These are phyloP conservation scores for Fusarium sororula DNA, from an alignment of 2,329 filamentous ascomycete genomes.

Conservation along the genomic window DNA sequence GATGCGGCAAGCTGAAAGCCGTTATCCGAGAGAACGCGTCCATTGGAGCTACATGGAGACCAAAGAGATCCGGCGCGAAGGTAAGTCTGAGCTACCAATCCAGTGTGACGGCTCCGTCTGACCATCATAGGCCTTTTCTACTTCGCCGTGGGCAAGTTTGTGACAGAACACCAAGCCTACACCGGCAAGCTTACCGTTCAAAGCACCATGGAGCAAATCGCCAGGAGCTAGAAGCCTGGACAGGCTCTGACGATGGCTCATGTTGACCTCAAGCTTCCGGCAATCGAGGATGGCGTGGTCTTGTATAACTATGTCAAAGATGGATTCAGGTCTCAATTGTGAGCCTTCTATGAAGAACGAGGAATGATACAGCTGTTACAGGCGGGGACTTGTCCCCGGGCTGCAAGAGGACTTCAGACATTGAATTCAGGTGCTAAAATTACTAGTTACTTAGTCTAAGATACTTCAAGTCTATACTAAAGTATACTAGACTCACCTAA, in stretches of 20 bases:
- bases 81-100: accelerated
- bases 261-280: not conserved
- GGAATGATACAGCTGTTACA: no score
- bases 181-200: not conserved
- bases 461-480: no score
- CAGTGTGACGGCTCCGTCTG: accelerated
- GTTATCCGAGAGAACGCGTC: not conserved
- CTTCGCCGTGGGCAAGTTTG: not conserved
- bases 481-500: no score
- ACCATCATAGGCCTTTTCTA: not conserved
- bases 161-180: not conserved
- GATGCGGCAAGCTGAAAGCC: not conserved
- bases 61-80: not conserved
- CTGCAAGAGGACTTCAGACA: no score
- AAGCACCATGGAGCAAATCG: not conserved
- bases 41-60: not conserved
- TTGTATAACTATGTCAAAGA: not conserved
- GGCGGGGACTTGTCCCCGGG: no score
- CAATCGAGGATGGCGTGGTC: not conserved
- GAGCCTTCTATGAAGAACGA: no score
- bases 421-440: no score
- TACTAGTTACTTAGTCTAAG: no score
- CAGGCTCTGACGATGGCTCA: not conserved
- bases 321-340: not conserved
- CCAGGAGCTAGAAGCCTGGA: not conserved